Evolutionary conservation across 805 yeast genomes (phyloP).

Genomic region (Candida krabiensis): DNA sequence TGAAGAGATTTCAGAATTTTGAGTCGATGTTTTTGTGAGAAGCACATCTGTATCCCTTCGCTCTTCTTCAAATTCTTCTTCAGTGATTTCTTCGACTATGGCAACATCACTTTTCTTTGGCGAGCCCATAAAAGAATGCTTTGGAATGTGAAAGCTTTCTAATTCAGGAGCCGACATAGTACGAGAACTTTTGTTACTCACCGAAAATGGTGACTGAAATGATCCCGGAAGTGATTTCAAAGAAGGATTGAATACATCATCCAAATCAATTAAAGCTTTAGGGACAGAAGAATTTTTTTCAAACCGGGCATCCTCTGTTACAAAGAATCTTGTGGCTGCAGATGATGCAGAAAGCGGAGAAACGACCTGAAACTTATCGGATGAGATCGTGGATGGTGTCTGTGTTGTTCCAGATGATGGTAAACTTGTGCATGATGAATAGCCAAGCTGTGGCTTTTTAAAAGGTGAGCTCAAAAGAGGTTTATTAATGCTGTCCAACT

Average conservation of each 20-base stretch:
- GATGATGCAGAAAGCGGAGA: conserved; percentile 10
- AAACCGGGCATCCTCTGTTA: conserved; percentile 33
- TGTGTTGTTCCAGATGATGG: conserved; percentile 5
- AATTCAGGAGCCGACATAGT: conserved; percentile 22
- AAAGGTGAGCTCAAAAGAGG: conserved; percentile 9
- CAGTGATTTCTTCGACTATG: conserved; percentile 30
- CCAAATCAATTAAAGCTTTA: conserved; percentile 35
- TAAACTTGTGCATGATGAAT: conserved; percentile 2
- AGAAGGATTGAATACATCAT: conserved; percentile 27
- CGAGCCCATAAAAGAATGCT: conserved; percentile 30
- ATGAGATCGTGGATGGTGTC: conserved; percentile 10
- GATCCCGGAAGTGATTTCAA: conserved; percentile 5
- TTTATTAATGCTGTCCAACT: neutral
- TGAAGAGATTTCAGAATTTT: conserved; percentile 22
- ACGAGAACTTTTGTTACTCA: conserved; percentile 12
- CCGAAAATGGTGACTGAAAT: neutral
- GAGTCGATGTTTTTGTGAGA: conserved; percentile 14
- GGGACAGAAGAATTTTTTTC: conserved; percentile 30
- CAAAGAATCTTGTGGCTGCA: conserved; percentile 25
- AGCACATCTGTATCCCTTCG: conserved; percentile 5
- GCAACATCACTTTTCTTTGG: conserved; percentile 33
- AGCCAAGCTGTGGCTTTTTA: conserved; percentile 7
- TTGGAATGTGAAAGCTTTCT: conserved; percentile 24
- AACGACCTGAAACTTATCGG: conserved; percentile 9
- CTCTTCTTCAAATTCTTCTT: conserved; percentile 25